These are phyloP conservation scores for Rickenella mellea DNA, from an alignment of 768 basidiomycete species.

Conservation along the genomic window DNA sequence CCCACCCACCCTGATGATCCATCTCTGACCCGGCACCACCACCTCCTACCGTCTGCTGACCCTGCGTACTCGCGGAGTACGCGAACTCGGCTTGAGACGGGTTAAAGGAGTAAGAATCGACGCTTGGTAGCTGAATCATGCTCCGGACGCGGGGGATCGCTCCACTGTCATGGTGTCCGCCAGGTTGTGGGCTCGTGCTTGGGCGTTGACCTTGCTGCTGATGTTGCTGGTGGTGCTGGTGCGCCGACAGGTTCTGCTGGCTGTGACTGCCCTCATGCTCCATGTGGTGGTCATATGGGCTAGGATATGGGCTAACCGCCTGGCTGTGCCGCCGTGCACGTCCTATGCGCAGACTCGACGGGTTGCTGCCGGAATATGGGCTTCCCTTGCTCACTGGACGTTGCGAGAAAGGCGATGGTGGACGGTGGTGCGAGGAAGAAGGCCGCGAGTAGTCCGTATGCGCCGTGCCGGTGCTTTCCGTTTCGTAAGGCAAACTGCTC, in stretches of 20 bases:
- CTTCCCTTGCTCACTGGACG: slow-evolving; percentile 20
- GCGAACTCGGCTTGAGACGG: slow-evolving; percentile 73
- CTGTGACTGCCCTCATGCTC: slow-evolving; percentile 30
- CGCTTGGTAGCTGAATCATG: slow-evolving; percentile 74
- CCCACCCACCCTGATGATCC: slow-evolving; percentile 15
- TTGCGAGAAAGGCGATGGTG: slow-evolving; percentile 51
- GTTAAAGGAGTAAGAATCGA: slow-evolving; percentile 57
- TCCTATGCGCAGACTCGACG: slow-evolving; percentile 45
- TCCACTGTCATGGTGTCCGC: slow-evolving; percentile 28
- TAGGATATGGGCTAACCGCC: slow-evolving; percentile 81
- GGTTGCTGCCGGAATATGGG: background rate
- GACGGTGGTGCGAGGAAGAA: slow-evolving; percentile 61
- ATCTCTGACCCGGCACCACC: slow-evolving; percentile 22
- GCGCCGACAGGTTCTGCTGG: background rate
- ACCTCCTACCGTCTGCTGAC: slow-evolving; percentile 31
- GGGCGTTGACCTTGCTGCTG: too few species aligned
- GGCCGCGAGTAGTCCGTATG: slow-evolving; percentile 60
- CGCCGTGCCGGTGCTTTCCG: slow-evolving; percentile 30
- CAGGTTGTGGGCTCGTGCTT: slow-evolving; percentile 63
- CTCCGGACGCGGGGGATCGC: slow-evolving; percentile 68
- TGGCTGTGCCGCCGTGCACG: slow-evolving; percentile 75
- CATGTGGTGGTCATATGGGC: slow-evolving; percentile 59
- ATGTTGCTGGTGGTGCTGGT: slow-evolving; percentile 1
- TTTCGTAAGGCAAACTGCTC: slow-evolving; percentile 66
- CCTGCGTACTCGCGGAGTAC: slow-evolving; percentile 52